phyloP scores from a whole-genome alignment of 129 eudicot species.

The Rutidosis leptorrhynchoides region DNA sequence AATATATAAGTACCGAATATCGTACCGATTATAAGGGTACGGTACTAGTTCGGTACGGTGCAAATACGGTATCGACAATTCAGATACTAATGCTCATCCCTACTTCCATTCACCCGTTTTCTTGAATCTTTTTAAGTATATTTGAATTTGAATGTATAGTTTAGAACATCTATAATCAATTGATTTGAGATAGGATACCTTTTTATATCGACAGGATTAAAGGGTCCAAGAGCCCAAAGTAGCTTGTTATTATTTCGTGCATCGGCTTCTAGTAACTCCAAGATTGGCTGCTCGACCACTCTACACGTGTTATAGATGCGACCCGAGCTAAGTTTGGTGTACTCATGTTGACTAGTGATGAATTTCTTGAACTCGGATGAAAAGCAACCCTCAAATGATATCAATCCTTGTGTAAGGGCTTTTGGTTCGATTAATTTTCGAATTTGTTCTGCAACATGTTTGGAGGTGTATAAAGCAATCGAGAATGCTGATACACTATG shows the following conservation, averaged over 20 bases:
- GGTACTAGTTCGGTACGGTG: too few relatives aligned
- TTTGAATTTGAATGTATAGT: too few relatives aligned
- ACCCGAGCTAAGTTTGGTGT: slow-evolving; percentile 31
- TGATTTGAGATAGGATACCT: too few relatives aligned
- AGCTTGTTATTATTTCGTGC: slow-evolving; percentile 20
- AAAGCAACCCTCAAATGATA: slow-evolving; percentile 33
- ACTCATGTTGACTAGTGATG: slow-evolving; percentile 18
- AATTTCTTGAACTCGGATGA: slow-evolving; percentile 32
- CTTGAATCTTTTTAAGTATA: too few relatives aligned
- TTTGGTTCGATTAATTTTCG: slow-evolving; percentile 11
- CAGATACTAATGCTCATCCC: too few relatives aligned
- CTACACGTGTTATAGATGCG: slow-evolving; percentile 48
- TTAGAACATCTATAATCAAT: too few relatives aligned
- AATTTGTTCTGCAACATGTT: slow-evolving; percentile 34
- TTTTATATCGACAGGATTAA: slow-evolving; percentile 33
- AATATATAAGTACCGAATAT: too few relatives aligned
- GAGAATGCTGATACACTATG: slow-evolving; percentile 49
- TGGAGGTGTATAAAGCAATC: slow-evolving; percentile 31
- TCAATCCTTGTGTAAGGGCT: slow-evolving; percentile 4
- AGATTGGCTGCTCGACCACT: slow-evolving; percentile 33
- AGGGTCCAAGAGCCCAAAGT: slow-evolving; percentile 62
- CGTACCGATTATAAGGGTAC: too few relatives aligned
- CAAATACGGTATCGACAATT: too few relatives aligned
- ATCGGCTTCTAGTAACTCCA: slow-evolving; percentile 35
- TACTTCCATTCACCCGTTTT: too few relatives aligned